phyloP scores from a whole-genome alignment of 2,329 filamentous ascomycete species.

The Alternaria sp. region DNA sequence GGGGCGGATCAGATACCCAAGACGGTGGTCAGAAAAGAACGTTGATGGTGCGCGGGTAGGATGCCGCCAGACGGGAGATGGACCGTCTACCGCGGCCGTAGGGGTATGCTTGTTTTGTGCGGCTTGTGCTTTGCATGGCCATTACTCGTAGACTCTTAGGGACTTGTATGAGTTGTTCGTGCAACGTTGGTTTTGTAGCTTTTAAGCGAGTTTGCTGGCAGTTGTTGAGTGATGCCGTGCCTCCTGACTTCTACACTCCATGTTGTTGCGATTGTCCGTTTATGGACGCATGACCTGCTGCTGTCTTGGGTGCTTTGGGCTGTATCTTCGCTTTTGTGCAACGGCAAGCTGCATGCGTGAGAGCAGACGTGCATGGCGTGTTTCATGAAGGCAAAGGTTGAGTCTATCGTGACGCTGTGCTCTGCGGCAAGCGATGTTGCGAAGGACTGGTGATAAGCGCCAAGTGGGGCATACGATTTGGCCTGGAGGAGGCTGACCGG shows the following conservation, averaged over 20 bases:
- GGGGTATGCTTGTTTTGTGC: constrained; percentile 25
- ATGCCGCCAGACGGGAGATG: constrained; percentile 26
- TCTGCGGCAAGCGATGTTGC: constrained; percentile 26
- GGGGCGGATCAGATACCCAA: constrained; percentile 23
- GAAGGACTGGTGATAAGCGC: constrained; percentile 22
- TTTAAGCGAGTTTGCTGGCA: constrained; percentile 5
- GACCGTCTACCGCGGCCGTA: constrained; percentile 30
- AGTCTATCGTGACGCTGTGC: constrained; percentile 27
- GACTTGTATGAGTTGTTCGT: constrained; percentile 9
- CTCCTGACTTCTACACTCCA: constrained; percentile 19
- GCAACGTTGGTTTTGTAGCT: constrained; percentile 3
- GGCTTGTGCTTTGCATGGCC: constrained; percentile 16
- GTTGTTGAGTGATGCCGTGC: constrained; percentile 29
- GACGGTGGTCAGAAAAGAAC: constrained; percentile 23
- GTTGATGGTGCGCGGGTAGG: constrained; percentile 26
- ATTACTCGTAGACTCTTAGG: constrained; percentile 12
- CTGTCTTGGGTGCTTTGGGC: constrained; percentile 23
- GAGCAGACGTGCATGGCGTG: constrained; percentile 30
- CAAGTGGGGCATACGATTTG: constrained; percentile 12
- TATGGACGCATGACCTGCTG: constrained; percentile 29
- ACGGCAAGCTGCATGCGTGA: constrained; percentile 22
- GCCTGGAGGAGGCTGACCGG: background rate
- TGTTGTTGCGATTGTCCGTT: constrained; percentile 9
- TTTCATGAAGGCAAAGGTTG: constrained; percentile 28
- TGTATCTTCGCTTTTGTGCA: constrained; percentile 12